A percentile compares a stretch with the other conserved stretches of the same genome.
Conservation (phyloP, 768 basidiomycete genomes). For the Aureoboletus auriporus region DNA sequence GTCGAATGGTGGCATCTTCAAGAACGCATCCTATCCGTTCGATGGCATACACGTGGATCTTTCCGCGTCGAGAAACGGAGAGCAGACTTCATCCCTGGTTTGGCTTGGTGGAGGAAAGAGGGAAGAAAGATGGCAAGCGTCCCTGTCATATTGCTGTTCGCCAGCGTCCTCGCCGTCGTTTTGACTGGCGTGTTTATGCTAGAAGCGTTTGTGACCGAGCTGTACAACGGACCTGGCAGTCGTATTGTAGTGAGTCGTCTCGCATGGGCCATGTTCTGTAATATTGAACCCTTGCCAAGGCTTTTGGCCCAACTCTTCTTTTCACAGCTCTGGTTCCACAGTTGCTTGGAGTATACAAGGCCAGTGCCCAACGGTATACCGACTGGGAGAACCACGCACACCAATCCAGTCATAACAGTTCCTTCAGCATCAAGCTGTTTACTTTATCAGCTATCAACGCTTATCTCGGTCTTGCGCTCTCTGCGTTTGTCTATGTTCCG, state of each 20-base stretch:
- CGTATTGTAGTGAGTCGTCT: slow-evolving; percentile 61
- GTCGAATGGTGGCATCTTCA: slow-evolving; percentile 91
- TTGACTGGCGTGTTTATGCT: slow-evolving; percentile 81
- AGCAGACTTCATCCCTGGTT: slow-evolving; percentile 50
- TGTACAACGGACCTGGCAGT: slow-evolving; percentile 87
- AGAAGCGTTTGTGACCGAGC: slow-evolving; percentile 84
- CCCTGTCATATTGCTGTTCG: slow-evolving; percentile 73
- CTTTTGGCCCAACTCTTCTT: slow-evolving; percentile 77
- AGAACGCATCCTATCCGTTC: slow-evolving; percentile 77
- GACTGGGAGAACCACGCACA: slow-evolving; percentile 91
- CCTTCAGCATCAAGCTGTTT: slow-evolving; percentile 89
- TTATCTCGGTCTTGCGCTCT: slow-evolving; percentile 86
- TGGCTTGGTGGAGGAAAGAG: slow-evolving; percentile 75
- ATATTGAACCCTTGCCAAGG: slow-evolving; percentile 35
- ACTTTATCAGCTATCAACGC: slow-evolving; percentile 85
- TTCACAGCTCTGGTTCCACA: slow-evolving; percentile 80
- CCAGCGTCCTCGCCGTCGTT: slow-evolving; percentile 60
- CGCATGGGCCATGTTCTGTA: no score
- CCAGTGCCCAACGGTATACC: slow-evolving; percentile 64
- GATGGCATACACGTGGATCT: slow-evolving; percentile 77
- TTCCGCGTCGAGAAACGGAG: slow-evolving; percentile 73
- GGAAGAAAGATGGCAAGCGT: slow-evolving; percentile 61
- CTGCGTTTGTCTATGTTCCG: slow-evolving; percentile 94
- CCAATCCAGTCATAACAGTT: slow-evolving; percentile 69
- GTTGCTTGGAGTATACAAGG: slow-evolving; percentile 69